Conservation (phyloP, 371 early-diverging fungal genomes). For the Fennellomyces sp. region DNA sequence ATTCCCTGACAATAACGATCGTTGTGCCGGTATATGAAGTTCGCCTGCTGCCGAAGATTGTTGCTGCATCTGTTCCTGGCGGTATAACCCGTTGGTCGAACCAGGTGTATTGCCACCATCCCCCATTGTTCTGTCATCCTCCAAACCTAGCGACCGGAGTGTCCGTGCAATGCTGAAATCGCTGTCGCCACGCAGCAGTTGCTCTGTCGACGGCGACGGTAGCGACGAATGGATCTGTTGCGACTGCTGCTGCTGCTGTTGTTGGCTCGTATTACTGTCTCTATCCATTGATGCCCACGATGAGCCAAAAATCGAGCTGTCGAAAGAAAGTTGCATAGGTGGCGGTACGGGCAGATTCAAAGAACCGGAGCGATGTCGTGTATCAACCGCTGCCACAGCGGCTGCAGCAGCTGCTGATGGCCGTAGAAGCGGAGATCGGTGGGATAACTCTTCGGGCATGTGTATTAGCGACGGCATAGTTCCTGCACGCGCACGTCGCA, state of each 20-base stretch:
- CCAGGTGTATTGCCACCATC: neutral
- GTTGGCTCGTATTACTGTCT: slow-evolving; percentile 30
- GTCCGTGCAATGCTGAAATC: slow-evolving; percentile 73
- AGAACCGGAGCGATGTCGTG: slow-evolving; percentile 58
- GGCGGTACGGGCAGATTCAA: slow-evolving; percentile 60
- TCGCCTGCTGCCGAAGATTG: slow-evolving; percentile 32
- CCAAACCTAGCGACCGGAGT: slow-evolving; percentile 76
- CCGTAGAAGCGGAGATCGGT: slow-evolving; percentile 26
- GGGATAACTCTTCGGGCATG: slow-evolving; percentile 34
- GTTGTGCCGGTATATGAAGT: slow-evolving; percentile 18
- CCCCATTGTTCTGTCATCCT: slow-evolving; percentile 50
- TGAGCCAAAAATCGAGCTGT: slow-evolving; percentile 64
- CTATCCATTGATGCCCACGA: slow-evolving; percentile 55
- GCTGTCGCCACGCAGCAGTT: slow-evolving; percentile 59
- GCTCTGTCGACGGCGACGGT: slow-evolving; percentile 60
- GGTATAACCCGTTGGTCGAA: slow-evolving; percentile 23
- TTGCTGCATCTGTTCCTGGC: slow-evolving; percentile 25
- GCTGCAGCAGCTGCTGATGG: slow-evolving; percentile 12
- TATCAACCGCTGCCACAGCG: slow-evolving; percentile 12
- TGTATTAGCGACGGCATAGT: slow-evolving; percentile 76
- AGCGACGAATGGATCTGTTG: slow-evolving; percentile 17
- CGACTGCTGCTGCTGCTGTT: slow-evolving; percentile 13
- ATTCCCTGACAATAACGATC: slow-evolving; percentile 38
- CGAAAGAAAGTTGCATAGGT: slow-evolving; percentile 62
- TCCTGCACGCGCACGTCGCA: slow-evolving; percentile 75